Evolutionary conservation across 176 grass and related monocot species (phyloP), one percentile per base, ranked within the genome.

Genomic region (Oryza coarctata): DNA sequence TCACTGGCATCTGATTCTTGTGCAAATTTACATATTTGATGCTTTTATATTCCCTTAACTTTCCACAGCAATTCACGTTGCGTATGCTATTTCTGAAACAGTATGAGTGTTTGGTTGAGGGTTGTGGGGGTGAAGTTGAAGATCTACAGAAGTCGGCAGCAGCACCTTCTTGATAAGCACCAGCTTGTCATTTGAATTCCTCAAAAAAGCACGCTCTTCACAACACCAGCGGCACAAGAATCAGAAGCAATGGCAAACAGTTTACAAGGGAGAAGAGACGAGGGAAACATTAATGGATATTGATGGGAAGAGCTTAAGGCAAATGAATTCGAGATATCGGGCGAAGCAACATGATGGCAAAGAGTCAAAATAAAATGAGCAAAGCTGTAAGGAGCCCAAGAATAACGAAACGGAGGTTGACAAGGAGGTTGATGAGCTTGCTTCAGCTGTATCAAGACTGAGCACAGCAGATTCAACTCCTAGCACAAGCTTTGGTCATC

Each of bases 21-120:
- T 12, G 12, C 30, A 84, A 35, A 68, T 62, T 66, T 83, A n/a
- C 9, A 20, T 9, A 61, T 25, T 25, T 63, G 55, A n/a, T 66
- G 5, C 23, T 52, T 39, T 44, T 23, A 65, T 66, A 66, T 13
- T 41, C 30, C 58, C 15, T 62, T 50, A 7, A 9, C 7, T 31
- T 83, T 60, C 5, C 1, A 78, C 23, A 70, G 63, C 9, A 33
- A 26, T 25, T 49, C 23, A 36, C 60, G 31, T 55, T 84, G 23
- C 17, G 7, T 65, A 5, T 76, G 30, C 32, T 35, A 61, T 79
- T 52, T 85, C 58, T 35, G 29, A 79, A 44, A 82, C 73, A 99
- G 96, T 95, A 99, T 0, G 96, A 99, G 81, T 95, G 96, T 80
- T 81, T 99, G 85, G 96, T 99, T 72, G 96, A 99, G 85, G 85